phyloP scores from a whole-genome alignment of 2,329 filamentous ascomycete species.

The Beauveria pseudobassiana region DNA sequence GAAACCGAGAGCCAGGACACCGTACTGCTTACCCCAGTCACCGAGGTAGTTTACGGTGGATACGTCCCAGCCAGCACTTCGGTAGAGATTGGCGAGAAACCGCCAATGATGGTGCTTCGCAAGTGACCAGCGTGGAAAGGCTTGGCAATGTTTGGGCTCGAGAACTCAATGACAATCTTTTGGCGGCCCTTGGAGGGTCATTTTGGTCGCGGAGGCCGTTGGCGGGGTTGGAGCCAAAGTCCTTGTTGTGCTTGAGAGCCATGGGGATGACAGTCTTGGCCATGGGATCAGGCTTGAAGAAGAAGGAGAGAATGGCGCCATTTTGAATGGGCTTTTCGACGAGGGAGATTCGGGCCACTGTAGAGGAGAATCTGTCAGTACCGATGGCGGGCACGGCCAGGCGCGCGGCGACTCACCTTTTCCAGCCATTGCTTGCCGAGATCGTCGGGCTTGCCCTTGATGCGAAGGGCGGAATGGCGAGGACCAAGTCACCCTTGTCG shows the following conservation, averaged over 20 bases:
- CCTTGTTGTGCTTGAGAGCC: constrained; percentile 52
- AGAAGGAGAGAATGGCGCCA: constrained; percentile 70
- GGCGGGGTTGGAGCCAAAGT: constrained; percentile 56
- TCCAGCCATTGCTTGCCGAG: constrained; percentile 54
- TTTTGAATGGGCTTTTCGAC: constrained; percentile 61
- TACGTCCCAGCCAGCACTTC: constrained; percentile 65
- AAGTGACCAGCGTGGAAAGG: constrained; percentile 75
- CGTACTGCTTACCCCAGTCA: constrained; percentile 76
- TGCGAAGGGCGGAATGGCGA: constrained; percentile 70
- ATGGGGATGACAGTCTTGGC: constrained; percentile 59
- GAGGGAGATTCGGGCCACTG: constrained; percentile 70
- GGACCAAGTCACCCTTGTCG: constrained; percentile 74
- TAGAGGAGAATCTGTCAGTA: background rate
- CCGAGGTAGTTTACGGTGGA: constrained; percentile 67
- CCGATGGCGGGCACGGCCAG: constrained; percentile 7
- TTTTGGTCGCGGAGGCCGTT: constrained; percentile 54
- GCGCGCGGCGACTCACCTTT: constrained; percentile 36
- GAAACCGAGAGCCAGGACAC: constrained; percentile 66
- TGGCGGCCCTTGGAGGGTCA: constrained; percentile 54
- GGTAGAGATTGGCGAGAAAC: constrained; percentile 68
- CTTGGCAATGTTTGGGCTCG: constrained; percentile 80
- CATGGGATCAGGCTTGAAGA: constrained; percentile 65
- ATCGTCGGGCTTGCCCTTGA: constrained; percentile 63
- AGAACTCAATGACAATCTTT: constrained; percentile 69
- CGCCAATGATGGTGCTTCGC: constrained; percentile 71